Evolutionary conservation across 495 filamentous ascomycete genomes (phyloP), one percentile per base, ranked within the genome.

Genomic region (Penicillium antarcticum): DNA sequence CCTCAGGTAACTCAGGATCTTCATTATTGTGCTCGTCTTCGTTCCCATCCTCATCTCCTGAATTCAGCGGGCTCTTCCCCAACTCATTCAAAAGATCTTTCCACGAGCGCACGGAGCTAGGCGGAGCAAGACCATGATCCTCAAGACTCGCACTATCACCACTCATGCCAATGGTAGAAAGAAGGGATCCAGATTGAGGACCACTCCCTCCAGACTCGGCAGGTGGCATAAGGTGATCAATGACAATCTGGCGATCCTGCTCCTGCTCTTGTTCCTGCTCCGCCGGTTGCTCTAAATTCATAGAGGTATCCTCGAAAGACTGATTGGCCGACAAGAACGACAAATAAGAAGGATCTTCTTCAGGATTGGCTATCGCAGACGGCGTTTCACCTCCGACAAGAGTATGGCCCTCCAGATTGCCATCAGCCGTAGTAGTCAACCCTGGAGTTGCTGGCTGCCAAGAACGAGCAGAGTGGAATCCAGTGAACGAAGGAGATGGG

Each of bases 381-480:
- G 53, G 58, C 5, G 46, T 42, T 31, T 66, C 62, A 14, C 52
- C 62, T 17, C 52, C 62, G 14, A 65, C 44, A 9, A 65, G 54
- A 4, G 62, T 65, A 11, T 56, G 62, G 7, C 62, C 62, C 2
- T 65, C 62, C 7, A 65, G 42, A 13, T 57, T 57, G 31, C 36
- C 40, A n/a, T 52, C 45, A 19, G 13, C n/a, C 8, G 26, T 29
- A 9, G 9, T 7, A 29, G 26, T 38, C 46, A 29, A 19, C n/a
- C 56, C 45, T 39, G 51, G 42, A 1, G 52, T 48, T 17, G 33
- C 26, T 11, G 53, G 55, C 5, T 61, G 59, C n/a, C 60, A 60
- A 12, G 62, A 65, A 19, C 43, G 47, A 14, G 55, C 58, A n/a
- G 60, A 63, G 39, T 62, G 54, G 21, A 65, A 65, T 0, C 62